Base-by-base conservation (phyloP, 768 basidiomycete species). In the Thelephora aurantiotincta region DNA sequence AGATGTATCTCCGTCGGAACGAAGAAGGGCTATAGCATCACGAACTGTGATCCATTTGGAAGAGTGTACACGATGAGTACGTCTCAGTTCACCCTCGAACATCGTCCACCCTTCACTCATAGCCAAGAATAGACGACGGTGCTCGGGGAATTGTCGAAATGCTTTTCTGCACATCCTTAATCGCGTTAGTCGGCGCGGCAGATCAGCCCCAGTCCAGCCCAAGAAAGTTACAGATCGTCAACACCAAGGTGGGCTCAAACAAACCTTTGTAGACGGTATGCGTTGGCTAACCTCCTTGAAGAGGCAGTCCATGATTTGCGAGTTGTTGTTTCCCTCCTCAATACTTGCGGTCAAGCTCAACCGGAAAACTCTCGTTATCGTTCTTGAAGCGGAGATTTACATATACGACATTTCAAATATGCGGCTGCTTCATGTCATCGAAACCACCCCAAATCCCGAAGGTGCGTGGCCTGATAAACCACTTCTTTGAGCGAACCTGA, bases 341-440 rank as follows among this genome's bases (percentile, higher is more conserved):
- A 93, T 99, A 47, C 79, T 99, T 22, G 78, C 88, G n/a, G 94
- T 99, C 61, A 97, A 96, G 68, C 74, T 99, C 57, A 99, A 99
- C 66, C 79, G 96, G 47, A 94, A 96, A 65, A 86, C 91, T 0
- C 77, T 99, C 42, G 89, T 97, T 26, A 92, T 99, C 56, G 85
- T 98, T 5, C 76, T 99, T 44, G 96, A 97, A 61, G 77, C 77
- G n/a, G 93, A 97, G 63, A 97, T 99, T 42, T 99, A 99, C 68
- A 91, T 97, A 44, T 98, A 98, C 60, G 96, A 99, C 61, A 98
- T 98, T 57, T 88, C 84, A 43, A 99, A 97, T 55, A 98, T 99
- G 96, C 82, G 92, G 49, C 74, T 99, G 22, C 66, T 96, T 35
- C 94, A 98, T 63, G 94, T 97, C 35, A 93, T 98, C 41, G 96